Percentiles rank a stretch among this genome's conserved stretches.
Evolutionary conservation across 176 grass and related monocot genomes (phyloP).

Genomic region (Olyra latifolia): DNA sequence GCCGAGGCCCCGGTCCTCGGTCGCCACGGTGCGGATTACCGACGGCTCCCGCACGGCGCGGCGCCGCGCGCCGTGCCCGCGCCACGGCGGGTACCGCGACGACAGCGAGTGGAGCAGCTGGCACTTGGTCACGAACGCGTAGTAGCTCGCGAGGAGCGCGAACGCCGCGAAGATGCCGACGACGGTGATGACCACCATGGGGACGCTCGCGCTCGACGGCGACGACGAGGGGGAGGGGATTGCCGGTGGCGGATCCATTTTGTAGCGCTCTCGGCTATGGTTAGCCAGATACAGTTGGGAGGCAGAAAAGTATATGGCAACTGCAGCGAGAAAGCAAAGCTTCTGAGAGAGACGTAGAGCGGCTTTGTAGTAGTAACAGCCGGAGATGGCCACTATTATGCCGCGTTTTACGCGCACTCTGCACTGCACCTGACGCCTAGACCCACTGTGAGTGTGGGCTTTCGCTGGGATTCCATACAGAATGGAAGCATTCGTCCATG

Average conservation of each 20-base stretch:
- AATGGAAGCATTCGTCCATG: background rate
- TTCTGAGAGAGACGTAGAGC: conserved; percentile 42
- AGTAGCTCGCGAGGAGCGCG: conserved; percentile 78
- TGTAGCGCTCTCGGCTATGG: background rate
- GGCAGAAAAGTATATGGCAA: background rate
- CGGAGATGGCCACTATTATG: conserved; percentile 2
- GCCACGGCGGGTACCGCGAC: conserved; percentile 25
- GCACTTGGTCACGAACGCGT: conserved; percentile 82
- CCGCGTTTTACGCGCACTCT: background rate
- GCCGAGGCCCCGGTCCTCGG: conserved; percentile 39
- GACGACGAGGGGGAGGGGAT: conserved; percentile 11
- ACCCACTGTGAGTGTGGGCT: background rate
- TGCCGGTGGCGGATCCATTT: conserved; percentile 45
- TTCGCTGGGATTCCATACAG: background rate
- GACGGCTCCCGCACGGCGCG: background rate
- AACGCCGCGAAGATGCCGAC: conserved; percentile 78
- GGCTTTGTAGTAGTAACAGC: background rate
- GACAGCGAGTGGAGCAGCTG: conserved; percentile 39
- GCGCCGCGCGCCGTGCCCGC: background rate
- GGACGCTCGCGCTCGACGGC: conserved; percentile 51
- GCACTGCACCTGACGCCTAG: background rate
- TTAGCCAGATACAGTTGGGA: conserved; percentile 22
- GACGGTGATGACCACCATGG: conserved; percentile 75
- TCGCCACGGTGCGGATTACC: background rate
- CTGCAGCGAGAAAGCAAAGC: conserved; percentile 11